Conservation (phyloP, 2,329 filamentous ascomycete species). For the Myriosclerotinia duriaeana region DNA sequence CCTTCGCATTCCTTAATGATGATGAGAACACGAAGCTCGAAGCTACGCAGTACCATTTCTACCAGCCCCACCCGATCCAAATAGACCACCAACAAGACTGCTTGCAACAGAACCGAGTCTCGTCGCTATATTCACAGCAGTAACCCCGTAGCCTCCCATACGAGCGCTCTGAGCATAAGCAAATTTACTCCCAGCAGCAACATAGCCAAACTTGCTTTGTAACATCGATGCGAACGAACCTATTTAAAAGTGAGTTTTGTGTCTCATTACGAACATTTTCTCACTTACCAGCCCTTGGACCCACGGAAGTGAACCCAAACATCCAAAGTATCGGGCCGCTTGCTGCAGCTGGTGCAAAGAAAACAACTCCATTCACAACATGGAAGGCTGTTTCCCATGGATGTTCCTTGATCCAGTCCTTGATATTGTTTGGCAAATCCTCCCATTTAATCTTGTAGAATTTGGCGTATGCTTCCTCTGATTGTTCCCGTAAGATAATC, state of each 20-base stretch:
- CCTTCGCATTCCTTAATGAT: too few species aligned
- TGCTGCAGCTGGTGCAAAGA: constrained; percentile 7
- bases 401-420: background rate
- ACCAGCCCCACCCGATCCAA: too few species aligned
- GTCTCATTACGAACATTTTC: too few species aligned
- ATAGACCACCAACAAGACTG: too few species aligned
- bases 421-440: background rate
- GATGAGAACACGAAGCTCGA: too few species aligned
- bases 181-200: background rate
- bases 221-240: background rate
- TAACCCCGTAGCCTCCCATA: constrained; percentile 2
- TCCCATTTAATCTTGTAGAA: background rate
- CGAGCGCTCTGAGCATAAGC: background rate
- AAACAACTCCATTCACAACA: constrained; percentile 6
- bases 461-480: background rate
- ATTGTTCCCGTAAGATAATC: background rate
- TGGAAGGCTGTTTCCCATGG: constrained; percentile 8
- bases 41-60: background rate
- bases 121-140: background rate
- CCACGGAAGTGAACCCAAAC: background rate
- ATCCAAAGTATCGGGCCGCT: constrained; percentile 8
- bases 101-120: too few species aligned
- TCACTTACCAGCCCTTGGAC: constrained; percentile 6
- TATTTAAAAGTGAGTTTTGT: too few species aligned
- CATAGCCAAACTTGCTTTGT: background rate